These are phyloP conservation scores for Pyrenophora tritici-repentis DNA, from an alignment of 2,329 filamentous ascomycete genomes.

Conservation along the genomic window DNA sequence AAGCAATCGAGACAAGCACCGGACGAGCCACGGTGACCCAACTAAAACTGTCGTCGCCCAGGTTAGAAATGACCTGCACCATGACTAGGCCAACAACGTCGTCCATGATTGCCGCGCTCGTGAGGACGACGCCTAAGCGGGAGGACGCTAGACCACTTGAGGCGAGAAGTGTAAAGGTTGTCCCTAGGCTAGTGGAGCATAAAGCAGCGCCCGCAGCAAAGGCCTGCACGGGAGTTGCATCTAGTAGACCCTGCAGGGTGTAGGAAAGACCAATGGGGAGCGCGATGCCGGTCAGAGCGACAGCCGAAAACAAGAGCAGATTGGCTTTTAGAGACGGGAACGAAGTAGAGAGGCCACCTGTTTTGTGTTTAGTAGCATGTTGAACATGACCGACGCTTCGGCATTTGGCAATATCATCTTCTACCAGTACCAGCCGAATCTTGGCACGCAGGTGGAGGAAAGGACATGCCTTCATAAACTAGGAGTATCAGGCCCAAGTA, in stretches of 20 bases:
- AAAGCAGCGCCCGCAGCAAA: constrained; percentile 76
- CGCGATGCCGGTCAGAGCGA: constrained; percentile 69
- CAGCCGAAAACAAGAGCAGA: constrained; percentile 61
- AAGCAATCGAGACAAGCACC: constrained; percentile 58
- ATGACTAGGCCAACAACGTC: constrained; percentile 79
- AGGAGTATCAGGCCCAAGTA: constrained; percentile 75
- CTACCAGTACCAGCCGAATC: too few relatives aligned
- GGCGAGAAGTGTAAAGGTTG: constrained; percentile 67
- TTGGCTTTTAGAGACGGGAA: constrained; percentile 63
- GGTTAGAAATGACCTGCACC: constrained; percentile 73
- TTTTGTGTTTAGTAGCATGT: constrained; percentile 8
- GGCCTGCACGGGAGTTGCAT: constrained; percentile 62
- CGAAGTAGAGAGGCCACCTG: constrained; percentile 64
- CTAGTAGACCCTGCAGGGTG: constrained; percentile 56
- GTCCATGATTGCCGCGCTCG: constrained; percentile 79
- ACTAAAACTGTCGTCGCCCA: constrained; percentile 55
- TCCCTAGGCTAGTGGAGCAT: constrained; percentile 75
- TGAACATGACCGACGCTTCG: neutral
- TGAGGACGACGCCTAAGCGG: constrained; percentile 65
- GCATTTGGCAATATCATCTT: too few relatives aligned
- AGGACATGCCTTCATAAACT: constrained; percentile 66
- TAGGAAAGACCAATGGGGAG: constrained; percentile 71
- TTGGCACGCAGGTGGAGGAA: neutral
- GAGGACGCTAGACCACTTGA: constrained; percentile 64
- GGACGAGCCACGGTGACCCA: constrained; percentile 56